Evolutionary conservation across 768 basidiomycete species (phyloP).

Genomic region (Leccinum fibrillosum): DNA sequence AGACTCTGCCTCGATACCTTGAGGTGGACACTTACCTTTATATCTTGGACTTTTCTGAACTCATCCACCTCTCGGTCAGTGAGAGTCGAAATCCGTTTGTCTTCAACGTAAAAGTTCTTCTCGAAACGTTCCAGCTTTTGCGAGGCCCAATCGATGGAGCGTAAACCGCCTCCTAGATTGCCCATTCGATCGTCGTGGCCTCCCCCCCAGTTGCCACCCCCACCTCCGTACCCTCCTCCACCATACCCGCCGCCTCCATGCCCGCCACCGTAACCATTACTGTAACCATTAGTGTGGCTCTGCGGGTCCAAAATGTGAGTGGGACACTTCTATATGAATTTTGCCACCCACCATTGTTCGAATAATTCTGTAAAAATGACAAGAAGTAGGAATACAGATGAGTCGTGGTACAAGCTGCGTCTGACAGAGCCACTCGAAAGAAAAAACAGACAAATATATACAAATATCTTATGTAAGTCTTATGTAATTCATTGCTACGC

Average conservation of each 20-base stretch:
- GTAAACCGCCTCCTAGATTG: slow-evolving; percentile 77
- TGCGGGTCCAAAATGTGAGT: slow-evolving; percentile 8
- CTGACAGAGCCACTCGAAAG: slow-evolving; percentile 11
- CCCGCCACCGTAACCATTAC: slow-evolving; percentile 36
- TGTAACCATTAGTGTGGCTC: slow-evolving; percentile 34
- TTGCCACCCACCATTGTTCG: slow-evolving; percentile 19
- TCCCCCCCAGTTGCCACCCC: slow-evolving; percentile 35
- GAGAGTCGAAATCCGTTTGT: slow-evolving; percentile 74
- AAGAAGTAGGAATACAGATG: slow-evolving; percentile 1
- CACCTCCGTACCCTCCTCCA: slow-evolving; percentile 30
- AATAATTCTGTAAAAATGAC: neutral
- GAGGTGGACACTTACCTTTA: slow-evolving; percentile 54
- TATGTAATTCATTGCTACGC: slow-evolving; percentile 2
- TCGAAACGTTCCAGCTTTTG: slow-evolving; percentile 82
- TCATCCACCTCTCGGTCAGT: slow-evolving; percentile 86
- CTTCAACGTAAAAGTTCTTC: slow-evolving; percentile 97
- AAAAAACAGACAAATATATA: slow-evolving; percentile 17
- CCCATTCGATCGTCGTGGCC: slow-evolving; percentile 66
- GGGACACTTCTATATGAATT: neutral
- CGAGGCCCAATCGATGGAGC: slow-evolving; percentile 79
- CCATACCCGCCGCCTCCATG: slow-evolving; percentile 23
- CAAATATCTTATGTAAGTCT: neutral
- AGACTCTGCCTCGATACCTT: neutral
- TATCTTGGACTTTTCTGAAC: slow-evolving; percentile 80
- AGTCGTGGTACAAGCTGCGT: slow-evolving; percentile 23